Base-by-base conservation (phyloP, 345 rosid genomes). In the Dipteronia dyeriana region DNA sequence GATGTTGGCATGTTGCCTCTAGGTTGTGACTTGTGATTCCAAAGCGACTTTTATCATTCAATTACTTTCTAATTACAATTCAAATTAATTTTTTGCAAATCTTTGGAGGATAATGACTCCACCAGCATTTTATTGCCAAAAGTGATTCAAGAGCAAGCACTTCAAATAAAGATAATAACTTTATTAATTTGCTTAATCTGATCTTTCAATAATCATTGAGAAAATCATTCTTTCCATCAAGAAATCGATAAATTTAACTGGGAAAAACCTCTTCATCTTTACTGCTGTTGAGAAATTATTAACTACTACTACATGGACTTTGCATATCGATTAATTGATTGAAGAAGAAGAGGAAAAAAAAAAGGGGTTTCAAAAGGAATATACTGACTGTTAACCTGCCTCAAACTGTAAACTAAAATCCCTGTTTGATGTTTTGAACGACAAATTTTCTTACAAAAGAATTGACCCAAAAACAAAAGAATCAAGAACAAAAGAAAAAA, bases 381-480 rank as follows among this genome's bases (percentile, higher is more conserved):
- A 39, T 34, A 34, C 38, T 3, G 6, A 34, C 49, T 23, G 20
- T 38, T 29, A 64, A 19, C 77, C 73, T 78, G 70, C 79, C 70
- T 80, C 25, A 78, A 78, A 68, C 75, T 70, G 79, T 63, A 70
- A 84, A 84, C 76, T 86, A 75, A 75, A 74, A 66, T 65, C 67
- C 71, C 45, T 81, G 83, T 79, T 81, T 73, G 60, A 71, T 43
- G 74, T 78, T 80, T 82, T 65, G 64, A 54, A 75, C 34, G 25
- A 74, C 76, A 64, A 69, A 75, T 81, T 83, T 89, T 81, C 84
- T 87, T 82, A 81, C 91, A 78, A 91, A 91, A 89, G 92, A 88
- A 86, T 86, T 77, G 79, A 16, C 75, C 71, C 75, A 68, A 74
- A 81, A 80, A 83, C 73, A 60, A 87, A 88, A 83, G 85, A 84